Evolutionary conservation across 352 stramenopile species (phyloP), one percentile per base, ranked within the genome.

Genomic region (Phytopythium cucurbitacearum): DNA sequence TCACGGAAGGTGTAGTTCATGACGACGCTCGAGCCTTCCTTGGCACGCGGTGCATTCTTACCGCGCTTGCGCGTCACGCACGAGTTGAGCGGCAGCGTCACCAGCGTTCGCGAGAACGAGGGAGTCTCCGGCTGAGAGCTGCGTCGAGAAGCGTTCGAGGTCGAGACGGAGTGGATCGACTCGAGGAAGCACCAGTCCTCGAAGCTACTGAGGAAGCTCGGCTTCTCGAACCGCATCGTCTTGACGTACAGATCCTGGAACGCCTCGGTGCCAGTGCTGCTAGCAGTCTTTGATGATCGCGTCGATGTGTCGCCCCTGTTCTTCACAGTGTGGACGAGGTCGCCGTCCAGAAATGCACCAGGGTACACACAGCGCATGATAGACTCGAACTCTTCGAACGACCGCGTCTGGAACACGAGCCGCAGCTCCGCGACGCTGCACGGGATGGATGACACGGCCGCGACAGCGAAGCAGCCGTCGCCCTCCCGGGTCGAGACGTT

Each of bases 171-270:
- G 11, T 61, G 51, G 7, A 62, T 57, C 8, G 65, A 71, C 42
- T 84, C 73, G 35, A 81, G 53, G 45, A 76, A 73, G 40, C 67
- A 73, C 72, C 69, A 82, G 36, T 66, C 48, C 10, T 74, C 63
- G 46, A 67, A 64, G 37, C 60, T 75, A 7, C 62, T 62, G 37
- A 83, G 77, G 12, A 76, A 38, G 13, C 47, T 59, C 10, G 61
- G 9, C 12, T 63, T 67, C 33, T 72, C 67, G 48, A 83, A 80
- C 7, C 59, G 75, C 28, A 64, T 33, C 5, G 69, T 65, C 16
- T 73, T 78, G 38, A 75, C 52, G 0, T 50, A 64, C n/a, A 78
- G 35, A 40, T 76, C 61, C 40, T 53, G 40, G 43, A 37, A 9
- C 43, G 16, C 11, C 3, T 36, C 43, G 6, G 9, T 1, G 15